Evolutionary conservation across 2,329 filamentous ascomycete species (phyloP), one percentile per base, ranked within the genome.

Genomic region (Amphichorda felina): DNA sequence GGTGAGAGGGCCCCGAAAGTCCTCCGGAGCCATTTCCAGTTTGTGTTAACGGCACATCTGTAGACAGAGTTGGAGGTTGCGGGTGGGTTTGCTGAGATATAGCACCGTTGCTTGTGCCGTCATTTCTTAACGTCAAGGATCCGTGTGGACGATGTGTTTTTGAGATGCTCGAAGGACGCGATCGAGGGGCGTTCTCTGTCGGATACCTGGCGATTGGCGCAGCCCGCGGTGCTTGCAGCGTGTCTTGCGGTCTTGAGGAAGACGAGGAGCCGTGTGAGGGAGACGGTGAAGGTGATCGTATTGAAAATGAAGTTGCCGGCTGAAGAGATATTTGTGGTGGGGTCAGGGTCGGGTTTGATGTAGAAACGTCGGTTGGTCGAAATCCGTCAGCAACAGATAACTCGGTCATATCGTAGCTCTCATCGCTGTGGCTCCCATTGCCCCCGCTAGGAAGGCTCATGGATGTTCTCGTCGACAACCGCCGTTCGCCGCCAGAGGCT

Each of bases 381-480:
- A 68, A 71, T 35, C 68, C 68, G 46, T 72, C 68, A 13, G 70
- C 64, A 38, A 76, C 62, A 34, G 62, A 60, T 53, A 68, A 60
- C 19, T 63, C 67, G 33, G 56, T 56, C 48, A 71, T 45, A 43
- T 66, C 65, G 39, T 69, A 71, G 30, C 62, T 56, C 21, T 69
- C 61, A 7, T 33, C 22, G 11, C 17, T 25, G 16, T 18, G 19
- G 15, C 21, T 25, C 16, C 21, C 29, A 16, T 33, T 43, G 34
- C 41, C 32, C 4, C 39, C 41, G 33, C 43, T 43, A 13, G 61
- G 63, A 34, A 56, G 41, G 43, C 59, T 58, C 35, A 55, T 51
- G 22, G 68, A 66, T 17, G 50, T 50, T 44, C 62, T 58, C 28
- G 52, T 52, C 28, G 68, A 68, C 33, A 55, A 51, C 43, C 56